Evolutionary conservation across 805 yeast genomes (phyloP).

Genomic region (Lachancea dasiensis): DNA sequence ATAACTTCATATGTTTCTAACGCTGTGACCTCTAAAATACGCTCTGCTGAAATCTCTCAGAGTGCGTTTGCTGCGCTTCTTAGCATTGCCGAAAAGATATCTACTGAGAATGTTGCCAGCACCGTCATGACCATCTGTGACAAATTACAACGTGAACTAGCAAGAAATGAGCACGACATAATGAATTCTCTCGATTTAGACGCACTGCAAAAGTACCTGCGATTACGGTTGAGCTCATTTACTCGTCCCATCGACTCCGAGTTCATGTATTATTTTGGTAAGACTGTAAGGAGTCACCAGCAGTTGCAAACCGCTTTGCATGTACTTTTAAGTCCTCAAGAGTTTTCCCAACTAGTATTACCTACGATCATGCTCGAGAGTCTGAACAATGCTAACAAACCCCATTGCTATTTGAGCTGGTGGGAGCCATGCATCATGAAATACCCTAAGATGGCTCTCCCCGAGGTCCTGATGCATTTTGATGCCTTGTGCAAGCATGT

Average conservation of each 20-base stretch:
- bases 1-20: conserved; percentile 17
- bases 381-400: neutral
- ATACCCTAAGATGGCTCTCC: neutral
- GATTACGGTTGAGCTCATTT: neutral
- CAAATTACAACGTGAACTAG: conserved; percentile 8
- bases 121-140: conserved; percentile 14
- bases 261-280: neutral
- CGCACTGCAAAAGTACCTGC: neutral
- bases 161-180: neutral
- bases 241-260: neutral
- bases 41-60: conserved; percentile 15
- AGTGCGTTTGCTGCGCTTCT: conserved; percentile 15
- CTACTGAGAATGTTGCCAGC: conserved; percentile 15
- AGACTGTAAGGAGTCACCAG: neutral
- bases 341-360: neutral
- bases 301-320: neutral
- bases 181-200: neutral
- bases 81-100: conserved; percentile 14
- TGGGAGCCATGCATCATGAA: neutral
- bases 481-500: neutral
- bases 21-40: conserved; percentile 23
- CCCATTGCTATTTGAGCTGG: neutral
- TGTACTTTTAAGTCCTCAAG: neutral
- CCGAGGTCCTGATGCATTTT: neutral
- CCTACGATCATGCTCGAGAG: conserved; percentile 1